Conservation (phyloP, 768 basidiomycete genomes). For the Dacryopinax primogenitus region DNA sequence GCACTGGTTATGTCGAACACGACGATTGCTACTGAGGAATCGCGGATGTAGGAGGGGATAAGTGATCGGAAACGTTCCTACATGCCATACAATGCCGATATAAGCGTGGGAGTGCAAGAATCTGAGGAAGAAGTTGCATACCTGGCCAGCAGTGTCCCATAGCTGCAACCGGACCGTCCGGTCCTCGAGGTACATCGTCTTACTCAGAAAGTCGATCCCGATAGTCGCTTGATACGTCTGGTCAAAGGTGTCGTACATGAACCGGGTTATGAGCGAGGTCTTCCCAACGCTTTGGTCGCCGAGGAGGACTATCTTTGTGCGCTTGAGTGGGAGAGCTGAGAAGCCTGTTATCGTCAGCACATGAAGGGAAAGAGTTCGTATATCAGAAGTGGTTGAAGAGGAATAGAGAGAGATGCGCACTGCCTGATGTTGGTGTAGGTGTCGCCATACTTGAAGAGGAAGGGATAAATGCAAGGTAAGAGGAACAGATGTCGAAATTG, state of each 20-base stretch:
- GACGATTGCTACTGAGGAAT: conserved; percentile 96
- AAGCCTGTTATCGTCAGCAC: conserved; percentile 40
- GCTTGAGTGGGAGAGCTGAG: conserved; percentile 78
- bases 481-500: background rate
- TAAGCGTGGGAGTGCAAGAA: too few relatives aligned
- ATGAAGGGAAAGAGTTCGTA: background rate
- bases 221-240: conserved; percentile 98
- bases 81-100: background rate
- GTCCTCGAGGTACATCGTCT: conserved; percentile 99
- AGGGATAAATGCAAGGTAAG: background rate
- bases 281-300: conserved; percentile 98
- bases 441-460: background rate
- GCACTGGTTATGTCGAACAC: conserved; percentile 97
- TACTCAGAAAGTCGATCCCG: conserved; percentile 98
- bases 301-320: conserved; percentile 90
- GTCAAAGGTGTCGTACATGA: conserved; percentile 99
- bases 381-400: background rate
- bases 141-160: conserved; percentile 98
- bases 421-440: conserved; percentile 5
- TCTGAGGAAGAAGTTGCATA: conserved; percentile 25
- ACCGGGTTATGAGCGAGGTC: conserved; percentile 95
- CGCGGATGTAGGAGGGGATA: conserved; percentile 97
- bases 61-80: conserved; percentile 94
- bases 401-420: background rate
- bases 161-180: conserved; percentile 92